Percentiles rank a stretch among this genome's conserved stretches.
Conservation (phyloP, 805 yeast species). For the Komagataella populi region DNA sequence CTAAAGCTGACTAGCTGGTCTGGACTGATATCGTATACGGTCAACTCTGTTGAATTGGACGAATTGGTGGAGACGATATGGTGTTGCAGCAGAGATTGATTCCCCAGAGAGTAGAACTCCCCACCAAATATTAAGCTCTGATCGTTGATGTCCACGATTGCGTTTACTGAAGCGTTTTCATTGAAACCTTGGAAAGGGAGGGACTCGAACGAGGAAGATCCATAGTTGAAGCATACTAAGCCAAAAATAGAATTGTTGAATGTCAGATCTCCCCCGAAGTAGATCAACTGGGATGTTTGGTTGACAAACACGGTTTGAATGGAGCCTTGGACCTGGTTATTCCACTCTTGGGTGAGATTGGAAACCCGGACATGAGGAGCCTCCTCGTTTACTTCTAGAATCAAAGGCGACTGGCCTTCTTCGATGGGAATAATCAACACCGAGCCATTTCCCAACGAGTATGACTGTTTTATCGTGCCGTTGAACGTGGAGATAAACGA, state of each 20-base stretch:
- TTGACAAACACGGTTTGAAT: slow-evolving; percentile 36
- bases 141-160: slow-evolving; percentile 39
- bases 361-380: not conserved
- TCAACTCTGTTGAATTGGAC: slow-evolving; percentile 23
- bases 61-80: slow-evolving; percentile 18
- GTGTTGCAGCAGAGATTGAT: slow-evolving; percentile 22
- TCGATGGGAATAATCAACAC: not conserved
- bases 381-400: not conserved
- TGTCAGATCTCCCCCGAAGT: slow-evolving; percentile 70
- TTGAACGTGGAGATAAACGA: not conserved
- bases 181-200: slow-evolving; percentile 69
- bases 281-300: slow-evolving; percentile 31
- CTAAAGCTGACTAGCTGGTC: slow-evolving; percentile 50
- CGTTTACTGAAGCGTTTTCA: slow-evolving; percentile 37
- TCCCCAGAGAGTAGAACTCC: slow-evolving; percentile 46
- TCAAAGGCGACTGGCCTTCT: not conserved
- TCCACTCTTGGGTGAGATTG: slow-evolving; percentile 9
- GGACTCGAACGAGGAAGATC: slow-evolving; percentile 20
- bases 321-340: slow-evolving; percentile 18
- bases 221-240: slow-evolving; percentile 48
- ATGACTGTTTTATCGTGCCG: not conserved
- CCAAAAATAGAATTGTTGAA: slow-evolving; percentile 35
- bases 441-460: not conserved
- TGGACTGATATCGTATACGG: slow-evolving; percentile 21
- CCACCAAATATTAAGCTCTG: slow-evolving; percentile 72